Evolutionary conservation across 768 basidiomycete species (phyloP).

Genomic region (Phylloporus arenicola): DNA sequence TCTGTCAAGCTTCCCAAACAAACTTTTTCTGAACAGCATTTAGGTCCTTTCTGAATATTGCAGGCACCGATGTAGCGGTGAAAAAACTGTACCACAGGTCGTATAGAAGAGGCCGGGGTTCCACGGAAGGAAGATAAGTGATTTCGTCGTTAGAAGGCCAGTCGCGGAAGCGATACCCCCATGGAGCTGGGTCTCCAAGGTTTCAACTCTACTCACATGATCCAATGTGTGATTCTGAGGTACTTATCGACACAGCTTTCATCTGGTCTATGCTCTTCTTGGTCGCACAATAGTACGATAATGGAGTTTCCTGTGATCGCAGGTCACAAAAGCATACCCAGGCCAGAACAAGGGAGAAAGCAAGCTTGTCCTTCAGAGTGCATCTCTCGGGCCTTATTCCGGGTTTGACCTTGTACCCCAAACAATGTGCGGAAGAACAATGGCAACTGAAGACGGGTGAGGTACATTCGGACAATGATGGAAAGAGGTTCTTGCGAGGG

Average conservation of each 20-base stretch:
- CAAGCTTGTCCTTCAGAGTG: conserved; percentile 18
- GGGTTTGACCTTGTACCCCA: neutral
- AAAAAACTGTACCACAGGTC: too few species aligned
- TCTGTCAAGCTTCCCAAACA: neutral
- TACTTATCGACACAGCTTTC: conserved; percentile 41
- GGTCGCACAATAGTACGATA: conserved; percentile 39
- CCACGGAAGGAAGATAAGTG: neutral
- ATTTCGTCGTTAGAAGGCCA: neutral
- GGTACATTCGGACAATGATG: neutral
- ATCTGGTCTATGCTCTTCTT: conserved; percentile 51
- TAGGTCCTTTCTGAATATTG: neutral
- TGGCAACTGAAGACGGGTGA: conserved; percentile 26
- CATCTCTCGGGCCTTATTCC: conserved; percentile 6
- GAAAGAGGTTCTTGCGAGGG: conserved; percentile 37
- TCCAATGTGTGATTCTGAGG: conserved; percentile 61
- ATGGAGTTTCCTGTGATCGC: conserved; percentile 43
- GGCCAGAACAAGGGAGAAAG: neutral
- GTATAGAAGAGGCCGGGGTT: neutral
- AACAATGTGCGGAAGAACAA: conserved; percentile 16
- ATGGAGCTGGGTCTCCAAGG: neutral
- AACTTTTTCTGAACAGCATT: neutral
- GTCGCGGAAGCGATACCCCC: neutral
- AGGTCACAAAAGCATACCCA: conserved; percentile 1
- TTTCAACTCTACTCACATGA: conserved; percentile 45
- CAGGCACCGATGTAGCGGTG: neutral